Conservation (phyloP, 139 green algal genomes). For the Choricystis sp. region DNA sequence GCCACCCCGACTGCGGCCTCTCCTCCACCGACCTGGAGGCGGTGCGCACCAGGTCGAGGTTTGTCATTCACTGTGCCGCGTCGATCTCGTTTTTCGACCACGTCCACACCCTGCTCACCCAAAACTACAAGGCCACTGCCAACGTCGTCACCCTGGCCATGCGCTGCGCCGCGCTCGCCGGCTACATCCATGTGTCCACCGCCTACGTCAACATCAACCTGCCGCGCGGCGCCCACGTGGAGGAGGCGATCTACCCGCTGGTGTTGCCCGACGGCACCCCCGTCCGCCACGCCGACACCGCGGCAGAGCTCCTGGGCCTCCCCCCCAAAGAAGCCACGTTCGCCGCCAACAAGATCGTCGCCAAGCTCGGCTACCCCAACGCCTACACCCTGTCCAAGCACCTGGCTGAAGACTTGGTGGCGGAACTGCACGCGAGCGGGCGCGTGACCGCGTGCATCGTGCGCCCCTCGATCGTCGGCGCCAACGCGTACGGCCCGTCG, state of each 20-base stretch:
- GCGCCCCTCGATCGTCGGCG: constrained; percentile 5
- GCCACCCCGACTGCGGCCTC: constrained; percentile 2
- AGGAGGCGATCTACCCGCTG: constrained; percentile 11
- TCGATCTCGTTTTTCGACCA: constrained; percentile 8
- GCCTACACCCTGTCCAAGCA: constrained; percentile 13
- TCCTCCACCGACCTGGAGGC: background rate
- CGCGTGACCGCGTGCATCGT: constrained; percentile 7
- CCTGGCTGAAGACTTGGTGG: constrained; percentile 9
- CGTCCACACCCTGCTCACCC: constrained; percentile 2
- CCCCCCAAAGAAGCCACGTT: background rate
- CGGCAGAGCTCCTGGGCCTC: constrained; percentile 1
- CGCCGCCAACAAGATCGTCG: constrained; percentile 4
- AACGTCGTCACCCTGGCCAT: background rate
- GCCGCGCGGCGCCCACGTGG: background rate
- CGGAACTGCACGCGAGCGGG: background rate
- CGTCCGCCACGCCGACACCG: constrained; percentile 1
- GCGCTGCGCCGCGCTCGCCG: background rate
- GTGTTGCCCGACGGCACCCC: background rate
- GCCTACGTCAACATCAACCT: constrained; percentile 9
- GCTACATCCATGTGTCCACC: constrained; percentile 9
- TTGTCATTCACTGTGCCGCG: constrained; percentile 12
- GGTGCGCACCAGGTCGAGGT: background rate
- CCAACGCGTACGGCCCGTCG: constrained; percentile 3
- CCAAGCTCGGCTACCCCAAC: constrained; percentile 3
- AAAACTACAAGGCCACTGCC: constrained; percentile 6